Conservation (phyloP, 208 protist species). For the Trypanosoma theileri region DNA sequence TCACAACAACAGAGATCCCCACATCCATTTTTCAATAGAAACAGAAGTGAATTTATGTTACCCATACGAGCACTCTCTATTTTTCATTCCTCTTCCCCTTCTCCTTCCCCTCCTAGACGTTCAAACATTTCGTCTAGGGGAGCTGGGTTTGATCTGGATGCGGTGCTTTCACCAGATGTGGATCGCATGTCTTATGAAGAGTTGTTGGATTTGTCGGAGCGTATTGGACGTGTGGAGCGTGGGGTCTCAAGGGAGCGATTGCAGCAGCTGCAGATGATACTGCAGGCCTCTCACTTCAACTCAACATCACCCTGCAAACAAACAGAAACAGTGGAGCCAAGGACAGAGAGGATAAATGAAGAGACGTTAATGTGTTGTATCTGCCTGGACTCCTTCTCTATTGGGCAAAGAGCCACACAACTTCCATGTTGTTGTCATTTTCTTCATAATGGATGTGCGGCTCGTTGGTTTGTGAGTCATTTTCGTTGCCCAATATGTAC, state of each 20-base stretch:
- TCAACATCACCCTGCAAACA: not conserved
- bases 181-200: constrained; percentile 34
- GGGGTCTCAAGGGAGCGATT: constrained; percentile 15
- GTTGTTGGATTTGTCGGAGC: constrained; percentile 22
- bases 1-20: too few relatives aligned
- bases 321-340: not conserved
- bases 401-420: constrained; percentile 20
- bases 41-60: too few relatives aligned
- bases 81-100: too few relatives aligned
- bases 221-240: constrained; percentile 23
- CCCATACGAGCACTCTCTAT: too few relatives aligned
- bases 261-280: constrained; percentile 6
- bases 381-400: constrained; percentile 22
- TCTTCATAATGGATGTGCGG: constrained; percentile 22
- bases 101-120: too few relatives aligned
- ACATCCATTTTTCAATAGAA: too few relatives aligned
- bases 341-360: not conserved
- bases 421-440: constrained; percentile 29
- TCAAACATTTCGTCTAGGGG: too few relatives aligned
- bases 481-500: constrained; percentile 36
- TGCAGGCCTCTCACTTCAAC: constrained; percentile 16
- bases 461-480: constrained; percentile 23
- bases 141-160: constrained; percentile 5
- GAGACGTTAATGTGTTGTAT: constrained; percentile 18
- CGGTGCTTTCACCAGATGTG: constrained; percentile 21